Evolutionary conservation across 352 stramenopile species (phyloP), one percentile per base, ranked within the genome.

Genomic region (Globisporangium parvum): DNA sequence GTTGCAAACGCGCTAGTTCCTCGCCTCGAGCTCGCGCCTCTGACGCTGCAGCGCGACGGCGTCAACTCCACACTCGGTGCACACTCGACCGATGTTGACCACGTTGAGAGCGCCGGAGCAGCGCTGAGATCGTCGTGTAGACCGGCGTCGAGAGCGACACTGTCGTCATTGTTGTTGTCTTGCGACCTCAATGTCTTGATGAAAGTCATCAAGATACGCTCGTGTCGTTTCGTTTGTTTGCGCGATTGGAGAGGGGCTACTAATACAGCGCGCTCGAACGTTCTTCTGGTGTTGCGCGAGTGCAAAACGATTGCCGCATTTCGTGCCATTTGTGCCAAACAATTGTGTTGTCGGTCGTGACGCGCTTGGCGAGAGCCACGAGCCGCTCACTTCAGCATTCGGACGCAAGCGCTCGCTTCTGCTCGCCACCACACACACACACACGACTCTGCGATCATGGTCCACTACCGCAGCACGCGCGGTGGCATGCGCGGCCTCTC

Each of bases 391-490:
- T 59, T 47, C 33, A 35, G 53, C 35, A 59, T 39, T 52, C 23
- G 35, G 14, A 10, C 51, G 2, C 28, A 44, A 37, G 9, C 40
- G 42, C 42, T 44, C 26, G 26, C 53, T 44, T 28, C 24, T n/a
- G n/a, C 53, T 59, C 3, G 12, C 37, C 37, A 42, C 18, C 39
- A 45, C 39, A 11, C 18, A 45, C 14, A 18, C 39, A 45, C n/a
- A 40, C n/a, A 14, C 26, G 42, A 1, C 41, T 5, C 42, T 47
- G 20, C 23, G 15, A 65, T n/a, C 35, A 95, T 95, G 85, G 83
- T 92, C 47, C 74, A 87, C 58, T 95, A 91, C 59, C 77, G 81
- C 31, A 95, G 85, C 60, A 95, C 85, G 33, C 80, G 85, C 53
- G 85, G 85, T 56, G 85, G 78, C 60, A 78, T 89, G 58, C 75